Conservation (phyloP, 2,329 filamentous ascomycete species). For the Ophiostoma piceae region DNA sequence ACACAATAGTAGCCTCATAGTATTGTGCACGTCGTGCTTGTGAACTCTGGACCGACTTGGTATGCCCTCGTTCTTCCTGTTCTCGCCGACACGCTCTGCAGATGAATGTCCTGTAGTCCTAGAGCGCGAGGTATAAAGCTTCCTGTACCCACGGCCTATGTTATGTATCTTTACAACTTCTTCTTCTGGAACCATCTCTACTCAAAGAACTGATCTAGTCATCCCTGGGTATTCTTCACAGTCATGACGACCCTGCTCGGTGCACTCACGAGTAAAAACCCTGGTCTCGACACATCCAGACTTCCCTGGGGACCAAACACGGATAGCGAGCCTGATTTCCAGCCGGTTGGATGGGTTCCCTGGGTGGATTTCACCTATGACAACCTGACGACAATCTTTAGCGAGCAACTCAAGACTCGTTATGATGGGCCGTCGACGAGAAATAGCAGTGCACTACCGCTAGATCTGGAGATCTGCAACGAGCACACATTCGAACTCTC, state of each 20-base stretch:
- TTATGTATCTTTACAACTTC: too few relatives aligned
- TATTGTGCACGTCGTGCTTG: too few relatives aligned
- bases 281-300: neutral
- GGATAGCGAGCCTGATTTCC: neutral
- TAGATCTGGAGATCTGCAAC: conserved; percentile 10
- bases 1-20: too few relatives aligned
- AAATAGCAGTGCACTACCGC: neutral
- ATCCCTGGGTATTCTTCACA: too few relatives aligned
- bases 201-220: too few relatives aligned
- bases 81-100: too few relatives aligned
- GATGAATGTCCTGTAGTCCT: too few relatives aligned
- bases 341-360: neutral
- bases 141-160: too few relatives aligned
- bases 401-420: neutral
- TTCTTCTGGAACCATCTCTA: too few relatives aligned
- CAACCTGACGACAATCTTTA: conserved; percentile 10
- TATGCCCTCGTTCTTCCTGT: too few relatives aligned
- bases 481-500: conserved; percentile 15
- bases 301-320: neutral
- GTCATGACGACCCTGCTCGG: neutral
- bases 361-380: conserved; percentile 1
- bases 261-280: conserved; percentile 1
- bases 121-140: too few relatives aligned
- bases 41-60: too few relatives aligned
- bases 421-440: conserved; percentile 8